phyloP scores from a whole-genome alignment of 805 yeast genomes.

The Schizosaccharomyces cryophilus region DNA sequence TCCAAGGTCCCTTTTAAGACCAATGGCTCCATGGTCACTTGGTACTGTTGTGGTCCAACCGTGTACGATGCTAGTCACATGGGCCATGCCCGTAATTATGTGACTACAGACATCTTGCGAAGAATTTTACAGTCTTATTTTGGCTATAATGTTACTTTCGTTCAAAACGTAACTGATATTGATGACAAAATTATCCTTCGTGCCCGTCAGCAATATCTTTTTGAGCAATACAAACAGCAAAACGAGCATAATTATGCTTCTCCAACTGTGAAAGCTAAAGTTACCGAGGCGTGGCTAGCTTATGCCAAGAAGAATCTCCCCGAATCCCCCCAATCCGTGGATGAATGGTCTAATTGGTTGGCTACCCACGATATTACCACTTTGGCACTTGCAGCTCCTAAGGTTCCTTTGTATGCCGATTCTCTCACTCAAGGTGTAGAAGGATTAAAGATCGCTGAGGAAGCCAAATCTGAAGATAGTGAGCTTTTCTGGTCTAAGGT shows the following conservation, averaged over 20 bases:
- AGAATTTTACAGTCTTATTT: constrained; percentile 74
- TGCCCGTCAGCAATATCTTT: constrained; percentile 72
- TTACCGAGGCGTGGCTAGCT: constrained; percentile 20
- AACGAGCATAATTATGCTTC: not conserved
- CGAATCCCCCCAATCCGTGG: constrained; percentile 13
- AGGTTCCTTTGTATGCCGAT: constrained; percentile 58
- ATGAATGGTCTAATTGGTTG: constrained; percentile 28
- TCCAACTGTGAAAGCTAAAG: constrained; percentile 18
- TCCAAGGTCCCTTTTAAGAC: constrained; percentile 32
- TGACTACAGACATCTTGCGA: constrained; percentile 78
- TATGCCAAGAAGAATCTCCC: constrained; percentile 29
- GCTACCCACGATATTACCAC: constrained; percentile 23
- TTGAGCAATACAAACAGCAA: constrained; percentile 27
- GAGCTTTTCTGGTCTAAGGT: constrained; percentile 23
- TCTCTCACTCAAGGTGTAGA: constrained; percentile 18
- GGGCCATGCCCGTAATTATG: constrained; percentile 97
- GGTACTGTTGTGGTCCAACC: constrained; percentile 98
- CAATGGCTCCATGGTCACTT: constrained; percentile 35
- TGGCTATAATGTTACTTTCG: constrained; percentile 66
- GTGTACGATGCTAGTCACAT: constrained; percentile 88
- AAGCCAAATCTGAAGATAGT: not conserved
- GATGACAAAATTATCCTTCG: constrained; percentile 91
- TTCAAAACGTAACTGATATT: constrained; percentile 95
- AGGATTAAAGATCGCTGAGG: constrained; percentile 6
- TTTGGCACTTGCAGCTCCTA: constrained; percentile 39